Evolutionary conservation across 2,329 filamentous ascomycete species (phyloP).

Genomic region (Fusarium globosum): DNA sequence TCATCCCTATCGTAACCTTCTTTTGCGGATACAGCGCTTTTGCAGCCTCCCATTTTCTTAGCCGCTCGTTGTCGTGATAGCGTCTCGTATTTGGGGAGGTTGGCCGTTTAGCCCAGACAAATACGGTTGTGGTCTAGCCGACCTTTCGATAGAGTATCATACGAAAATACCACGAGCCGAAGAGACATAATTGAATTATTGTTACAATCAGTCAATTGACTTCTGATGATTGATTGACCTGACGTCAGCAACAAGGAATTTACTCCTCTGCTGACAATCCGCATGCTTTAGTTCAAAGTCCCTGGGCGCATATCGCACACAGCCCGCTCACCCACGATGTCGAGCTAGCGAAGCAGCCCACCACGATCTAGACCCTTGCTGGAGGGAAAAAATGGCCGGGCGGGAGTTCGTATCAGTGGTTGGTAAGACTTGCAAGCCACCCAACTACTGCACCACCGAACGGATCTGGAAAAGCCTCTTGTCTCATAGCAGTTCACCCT

Average conservation of each 20-base stretch:
- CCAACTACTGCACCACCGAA: neutral
- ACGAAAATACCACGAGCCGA: neutral
- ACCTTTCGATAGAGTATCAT: neutral
- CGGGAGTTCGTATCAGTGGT: slow-evolving; percentile 20
- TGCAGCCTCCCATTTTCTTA: neutral
- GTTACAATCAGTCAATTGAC: neutral
- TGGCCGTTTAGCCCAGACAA: neutral
- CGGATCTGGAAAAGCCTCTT: neutral
- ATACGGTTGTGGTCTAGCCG: neutral
- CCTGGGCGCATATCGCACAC: slow-evolving; percentile 16
- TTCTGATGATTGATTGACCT: slow-evolving; percentile 2
- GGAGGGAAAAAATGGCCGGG: neutral
- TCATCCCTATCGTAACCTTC: neutral
- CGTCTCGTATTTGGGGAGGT: slow-evolving; percentile 11
- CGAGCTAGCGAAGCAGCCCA: neutral
- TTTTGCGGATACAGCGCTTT: neutral
- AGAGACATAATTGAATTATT: neutral
- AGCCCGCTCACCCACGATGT: neutral
- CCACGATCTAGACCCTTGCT: slow-evolving; percentile 19
- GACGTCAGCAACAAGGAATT: slow-evolving; percentile 27
- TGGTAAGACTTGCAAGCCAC: slow-evolving; percentile 4
- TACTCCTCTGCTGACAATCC: slow-evolving; percentile 1
- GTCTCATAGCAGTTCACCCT: neutral
- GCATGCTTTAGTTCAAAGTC: slow-evolving; percentile 3
- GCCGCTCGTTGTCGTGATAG: neutral